Percentiles rank a stretch among this genome's conserved stretches.
phyloP scores from a whole-genome alignment of 1,284 basidiomycete species.

The Ganoderma meredithae region DNA sequence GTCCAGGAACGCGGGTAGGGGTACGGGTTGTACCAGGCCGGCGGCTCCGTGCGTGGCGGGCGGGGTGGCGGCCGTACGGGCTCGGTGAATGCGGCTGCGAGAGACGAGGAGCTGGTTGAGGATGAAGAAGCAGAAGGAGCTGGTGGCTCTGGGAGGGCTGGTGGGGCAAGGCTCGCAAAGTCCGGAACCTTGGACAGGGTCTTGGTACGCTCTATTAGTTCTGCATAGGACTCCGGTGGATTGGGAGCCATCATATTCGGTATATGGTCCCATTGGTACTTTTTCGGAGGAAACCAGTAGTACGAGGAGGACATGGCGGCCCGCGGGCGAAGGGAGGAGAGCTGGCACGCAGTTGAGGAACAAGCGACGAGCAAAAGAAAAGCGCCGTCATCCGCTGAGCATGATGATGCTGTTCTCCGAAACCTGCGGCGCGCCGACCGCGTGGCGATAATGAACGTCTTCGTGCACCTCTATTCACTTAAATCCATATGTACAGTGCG shows the following conservation, averaged over 20 bases:
- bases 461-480: slow-evolving; percentile 24
- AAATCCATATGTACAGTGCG: slow-evolving; percentile 29
- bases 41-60: slow-evolving; percentile 15
- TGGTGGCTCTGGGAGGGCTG: neutral
- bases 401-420: neutral
- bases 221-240: neutral
- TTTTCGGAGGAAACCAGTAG: neutral
- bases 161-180: neutral
- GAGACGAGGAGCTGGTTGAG: neutral
- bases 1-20: slow-evolving; percentile 24
- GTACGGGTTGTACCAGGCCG: slow-evolving; percentile 28
- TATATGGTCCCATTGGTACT: slow-evolving; percentile 1
- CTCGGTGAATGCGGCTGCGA: slow-evolving; percentile 1
- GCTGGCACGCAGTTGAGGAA: neutral
- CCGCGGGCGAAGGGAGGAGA: neutral
- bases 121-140: neutral
- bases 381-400: neutral
- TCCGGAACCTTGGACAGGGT: neutral
- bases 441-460: neutral
- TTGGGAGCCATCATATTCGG: slow-evolving; percentile 1
- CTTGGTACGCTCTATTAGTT: neutral
- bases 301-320: neutral
- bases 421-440: neutral
- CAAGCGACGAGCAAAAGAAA: neutral
- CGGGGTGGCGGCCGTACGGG: neutral